Base-by-base conservation (phyloP, 306 rosid genomes). In the Dicorynia guianensis region DNA sequence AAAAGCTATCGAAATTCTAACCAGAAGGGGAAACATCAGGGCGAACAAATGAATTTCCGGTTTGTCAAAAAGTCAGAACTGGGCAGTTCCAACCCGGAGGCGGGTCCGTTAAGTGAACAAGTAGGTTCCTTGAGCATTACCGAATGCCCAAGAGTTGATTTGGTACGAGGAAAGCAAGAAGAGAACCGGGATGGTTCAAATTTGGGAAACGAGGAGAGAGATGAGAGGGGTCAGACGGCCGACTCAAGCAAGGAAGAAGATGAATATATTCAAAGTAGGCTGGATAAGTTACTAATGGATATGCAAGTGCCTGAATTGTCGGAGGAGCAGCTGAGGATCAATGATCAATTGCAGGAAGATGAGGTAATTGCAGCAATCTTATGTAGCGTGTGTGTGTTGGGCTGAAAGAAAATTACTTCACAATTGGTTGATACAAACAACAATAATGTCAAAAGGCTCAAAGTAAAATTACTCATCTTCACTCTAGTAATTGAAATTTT, bases 261-360 rank as follows among this genome's bases (percentile, higher is more conserved):
- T 64, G 67, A 18, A 1, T 1, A 2, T 79, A 34, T 83, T 78
- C 25, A 67, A 25, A 54, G 65, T 42, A 82, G 90, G 80, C 77
- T 88, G 64, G 91, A 76, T 68, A 79, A 81, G 81, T 65, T 89
- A 58, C 67, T 69, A 50, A 25, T 54, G 43, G 57, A 62, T 14
- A 53, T 63, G 12, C 66, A 83, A 75, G 87, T 85, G 81, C 86
- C 85, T 35, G 81, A 82, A 48, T 85, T 89, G 86, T 76, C 88
- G 5, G 89, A 82, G 17, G 89, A 93, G 71, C 89, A 84, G 80
- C 80, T 84, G 72, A 77, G 75, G 72, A 83, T 69, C 76, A 91
- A 91, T 76, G 92, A 89, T 70, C 96, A 82, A 76, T 84, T 83
- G 69, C 97, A 93, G 87, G 87, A 76, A 81, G 92, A 93, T 72